Percentiles rank a stretch among this genome's conserved stretches.
These are phyloP conservation scores for Rhodamnia rubescens DNA, from an alignment of 345 rosid genomes.

Conservation along the genomic window DNA sequence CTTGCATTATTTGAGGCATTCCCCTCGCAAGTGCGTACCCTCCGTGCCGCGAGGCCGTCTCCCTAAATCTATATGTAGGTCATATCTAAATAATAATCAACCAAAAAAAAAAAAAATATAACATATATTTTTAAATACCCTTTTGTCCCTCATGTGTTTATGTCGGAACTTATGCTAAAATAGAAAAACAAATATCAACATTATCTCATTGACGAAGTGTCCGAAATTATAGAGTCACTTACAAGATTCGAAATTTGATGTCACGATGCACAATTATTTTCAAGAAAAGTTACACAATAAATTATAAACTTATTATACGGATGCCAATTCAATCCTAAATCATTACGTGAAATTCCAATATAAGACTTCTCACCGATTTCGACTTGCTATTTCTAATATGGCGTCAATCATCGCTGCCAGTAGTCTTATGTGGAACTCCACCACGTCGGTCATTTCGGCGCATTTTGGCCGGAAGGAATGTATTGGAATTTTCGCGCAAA, in stretches of 20 bases:
- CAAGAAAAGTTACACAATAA: fast-evolving
- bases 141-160: not conserved
- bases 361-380: fast-evolving
- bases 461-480: fast-evolving
- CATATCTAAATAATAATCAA: not conserved
- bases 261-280: not conserved
- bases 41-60: not conserved
- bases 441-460: fast-evolving
- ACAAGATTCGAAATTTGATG: not conserved
- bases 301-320: fast-evolving
- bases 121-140: not conserved
- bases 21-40: not conserved
- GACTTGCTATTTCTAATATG: fast-evolving
- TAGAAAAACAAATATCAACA: not conserved
- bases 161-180: not conserved
- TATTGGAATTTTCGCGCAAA: not conserved
- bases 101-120: no score
- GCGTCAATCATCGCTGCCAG: fast-evolving
- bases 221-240: not conserved
- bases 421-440: not conserved
- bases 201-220: not conserved
- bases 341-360: not conserved
- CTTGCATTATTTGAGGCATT: not conserved
- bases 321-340: not conserved
- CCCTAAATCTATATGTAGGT: not conserved